Evolutionary conservation across 2,329 filamentous ascomycete species (phyloP), one percentile per base, ranked within the genome.

Genomic region (Hymenoscyphus linearis): DNA sequence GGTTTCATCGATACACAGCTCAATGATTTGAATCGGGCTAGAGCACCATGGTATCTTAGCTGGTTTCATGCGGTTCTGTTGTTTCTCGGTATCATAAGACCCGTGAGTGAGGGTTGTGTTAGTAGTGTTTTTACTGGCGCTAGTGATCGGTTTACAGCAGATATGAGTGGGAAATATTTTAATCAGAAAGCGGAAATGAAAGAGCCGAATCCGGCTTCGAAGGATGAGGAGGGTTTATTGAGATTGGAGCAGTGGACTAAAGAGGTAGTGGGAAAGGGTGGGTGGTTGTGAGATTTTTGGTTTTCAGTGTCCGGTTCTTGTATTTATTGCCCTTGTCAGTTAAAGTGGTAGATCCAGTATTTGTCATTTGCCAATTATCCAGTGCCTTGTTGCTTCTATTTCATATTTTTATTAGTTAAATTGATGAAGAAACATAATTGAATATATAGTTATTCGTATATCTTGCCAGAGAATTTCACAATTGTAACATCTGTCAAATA

Each of bases 161-260:
- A 65, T 34, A 60, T 64, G 55, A 65, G 61, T 57, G 66, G 64
- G 7, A 57, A 60, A 37, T 66, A 67, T 52, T 65, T 67, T 26
- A 54, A 62, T 25, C 34, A 64, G 14, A 56, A 55, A 35, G 60
- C 64, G 16, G 36, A 36, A 10, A 22, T 60, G 18, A 62, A 54
- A 25, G 35, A 59, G 40, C 26, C 60, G 1, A 64, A 59, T 60
- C 35, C 53, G 12, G 59, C 37, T 31, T 44, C 60, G 0, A 63
- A 50, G 34, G 50, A 64, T 54, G n/a, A 53, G 27, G 58, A 47
- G 7, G 59, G 62, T 25, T 25, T 52, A 31, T 34, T 36, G 57
- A 62, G 47, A 44, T 44, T 65, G n/a, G 64, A 65, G 58, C 34
- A 58, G 2, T 67, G 65, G 65, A 65, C 64, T 4, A 56, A 31